Percentiles rank a stretch among this genome's conserved stretches.
phyloP scores from a whole-genome alignment of 2,329 filamentous ascomycete genomes.

The Zopfia rhizophila region DNA sequence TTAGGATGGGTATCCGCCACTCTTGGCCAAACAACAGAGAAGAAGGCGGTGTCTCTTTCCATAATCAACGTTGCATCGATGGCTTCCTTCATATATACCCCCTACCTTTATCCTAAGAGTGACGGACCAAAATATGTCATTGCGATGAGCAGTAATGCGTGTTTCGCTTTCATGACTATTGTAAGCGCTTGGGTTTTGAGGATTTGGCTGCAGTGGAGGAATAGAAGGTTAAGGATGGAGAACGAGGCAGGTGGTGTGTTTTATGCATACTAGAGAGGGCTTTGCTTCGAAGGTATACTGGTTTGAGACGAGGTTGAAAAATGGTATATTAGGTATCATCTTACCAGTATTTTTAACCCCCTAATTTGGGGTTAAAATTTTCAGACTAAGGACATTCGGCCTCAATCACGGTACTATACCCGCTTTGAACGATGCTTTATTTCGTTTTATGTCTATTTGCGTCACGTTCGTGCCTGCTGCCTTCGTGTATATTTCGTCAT shows the following conservation, averaged over 20 bases:
- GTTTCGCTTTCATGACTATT: constrained; percentile 27
- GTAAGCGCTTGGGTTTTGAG: constrained; percentile 26
- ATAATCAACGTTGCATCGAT: constrained; percentile 53
- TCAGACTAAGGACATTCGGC: too few species aligned
- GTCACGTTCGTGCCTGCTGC: too few species aligned
- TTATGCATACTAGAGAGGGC: constrained; percentile 30
- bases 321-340: too few species aligned
- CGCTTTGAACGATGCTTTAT: too few species aligned
- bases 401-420: too few species aligned
- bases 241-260: constrained; percentile 22
- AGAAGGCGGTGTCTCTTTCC: constrained; percentile 49
- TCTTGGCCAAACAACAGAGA: constrained; percentile 51
- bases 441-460: too few species aligned
- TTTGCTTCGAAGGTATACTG: too few species aligned
- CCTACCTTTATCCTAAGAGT: constrained; percentile 51
- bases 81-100: constrained; percentile 53
- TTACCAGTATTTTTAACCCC: too few species aligned
- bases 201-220: constrained; percentile 22
- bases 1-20: constrained; percentile 50
- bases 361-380: too few species aligned
- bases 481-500: too few species aligned
- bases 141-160: constrained; percentile 34
- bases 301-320: too few species aligned
- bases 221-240: constrained; percentile 20
- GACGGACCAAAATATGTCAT: constrained; percentile 35